Conservation (phyloP, 257 asterid species). For the Catharanthus roseus region DNA sequence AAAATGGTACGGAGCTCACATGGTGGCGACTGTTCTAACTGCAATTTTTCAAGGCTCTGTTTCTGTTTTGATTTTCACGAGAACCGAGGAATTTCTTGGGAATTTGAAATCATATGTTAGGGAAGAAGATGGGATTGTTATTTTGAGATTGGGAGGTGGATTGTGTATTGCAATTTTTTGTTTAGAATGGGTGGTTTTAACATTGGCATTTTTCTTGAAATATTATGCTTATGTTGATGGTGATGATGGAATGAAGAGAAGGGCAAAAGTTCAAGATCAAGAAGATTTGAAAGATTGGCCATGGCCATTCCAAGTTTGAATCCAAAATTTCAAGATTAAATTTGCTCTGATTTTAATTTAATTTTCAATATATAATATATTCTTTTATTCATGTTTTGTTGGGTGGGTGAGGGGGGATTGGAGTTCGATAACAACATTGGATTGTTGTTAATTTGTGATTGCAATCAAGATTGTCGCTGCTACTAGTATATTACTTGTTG, state of each 20-base stretch:
- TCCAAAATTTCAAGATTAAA: too few species aligned
- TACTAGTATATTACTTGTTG: neutral
- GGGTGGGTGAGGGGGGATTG: neutral
- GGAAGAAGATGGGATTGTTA: conserved; percentile 74
- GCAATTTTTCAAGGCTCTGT: conserved; percentile 92
- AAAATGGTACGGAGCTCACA: conserved; percentile 80
- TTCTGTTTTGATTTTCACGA: conserved; percentile 72
- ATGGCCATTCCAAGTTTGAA: conserved; percentile 72
- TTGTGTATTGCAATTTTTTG: conserved; percentile 60
- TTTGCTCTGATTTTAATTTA: neutral
- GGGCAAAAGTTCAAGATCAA: conserved; percentile 63
- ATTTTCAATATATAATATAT: neutral
- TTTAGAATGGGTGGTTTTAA: conserved; percentile 83
- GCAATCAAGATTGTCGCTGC: conserved; percentile 4
- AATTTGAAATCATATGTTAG: conserved; percentile 74
- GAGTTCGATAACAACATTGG: conserved; percentile 9
- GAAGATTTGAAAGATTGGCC: conserved; percentile 86
- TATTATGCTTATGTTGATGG: conserved; percentile 65
- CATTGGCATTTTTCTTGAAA: conserved; percentile 73
- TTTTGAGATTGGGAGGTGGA: conserved; percentile 70
- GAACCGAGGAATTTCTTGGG: conserved; percentile 63
- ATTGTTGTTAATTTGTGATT: conserved; percentile 10
- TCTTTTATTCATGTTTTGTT: conserved; percentile 7
- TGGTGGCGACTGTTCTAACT: conserved; percentile 77
- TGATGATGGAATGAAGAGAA: conserved; percentile 35